Base-by-base conservation (phyloP, 2,329 filamentous ascomycete species). In the Ophiostoma perfectum region DNA sequence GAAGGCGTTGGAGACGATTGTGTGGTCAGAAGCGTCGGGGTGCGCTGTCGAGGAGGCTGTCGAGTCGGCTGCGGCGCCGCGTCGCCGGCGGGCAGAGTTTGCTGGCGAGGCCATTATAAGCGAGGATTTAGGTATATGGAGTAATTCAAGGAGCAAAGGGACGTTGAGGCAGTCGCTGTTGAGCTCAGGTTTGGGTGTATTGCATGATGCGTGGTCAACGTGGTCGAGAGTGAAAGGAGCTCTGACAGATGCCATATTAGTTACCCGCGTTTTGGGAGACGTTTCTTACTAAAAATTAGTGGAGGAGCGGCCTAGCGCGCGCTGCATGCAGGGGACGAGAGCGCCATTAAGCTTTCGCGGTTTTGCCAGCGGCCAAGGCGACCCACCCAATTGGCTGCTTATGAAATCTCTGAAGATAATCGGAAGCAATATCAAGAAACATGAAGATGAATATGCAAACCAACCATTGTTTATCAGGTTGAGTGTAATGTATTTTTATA, bases 31-130 rank as follows among this genome's bases (percentile, higher is more conserved):
- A 41, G 60, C 49, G 42, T 68, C 67, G 41, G 65, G 14, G 41
- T 52, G 47, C 18, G 47, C 18, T 8, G 41, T 38, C 16, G 42
- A 45, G 41, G 18, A 11, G 8, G 63, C 18, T 3, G 63, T 42
- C 14, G 66, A 52, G 14, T 18, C 12, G 3, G 63, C 64, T 16
- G 39, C 60, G 16, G 60, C 65, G 16, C 58, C 68, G 58, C 68
- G 68, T 69, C 68, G 65, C 45, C 68, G 68, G 65, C 68, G 68
- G 47, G 65, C 68, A 27, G 68, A n/a, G 49, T 52, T 41, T 18
- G 39, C 60, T n/a, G 60, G 12, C 2, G 60, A 9, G 6, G 16
- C n/a, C 60, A 63, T 63, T 36, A 11, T 60, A 16, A 4, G 11
- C 27, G 16, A 12, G 38, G 0, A 7, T 16, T 39, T 36, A 12